Evolutionary conservation across 495 filamentous ascomycete genomes (phyloP).

Genomic region (Hypoxylon trugodes): DNA sequence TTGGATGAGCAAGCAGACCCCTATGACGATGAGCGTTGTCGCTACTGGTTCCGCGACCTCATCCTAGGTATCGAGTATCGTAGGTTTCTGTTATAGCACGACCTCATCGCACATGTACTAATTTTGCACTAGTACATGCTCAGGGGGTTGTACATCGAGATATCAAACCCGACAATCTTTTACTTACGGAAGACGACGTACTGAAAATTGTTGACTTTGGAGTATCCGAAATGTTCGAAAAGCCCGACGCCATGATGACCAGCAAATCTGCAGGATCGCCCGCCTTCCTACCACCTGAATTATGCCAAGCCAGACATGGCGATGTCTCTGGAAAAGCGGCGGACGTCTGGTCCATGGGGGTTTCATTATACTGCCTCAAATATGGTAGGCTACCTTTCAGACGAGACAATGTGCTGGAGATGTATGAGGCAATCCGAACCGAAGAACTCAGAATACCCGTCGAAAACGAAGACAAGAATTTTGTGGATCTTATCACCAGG

Average conservation of each 20-base stretch:
- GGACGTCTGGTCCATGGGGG: constrained; percentile 99
- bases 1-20: constrained; percentile 84
- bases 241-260: constrained; percentile 86
- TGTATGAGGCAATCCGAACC: constrained; percentile 86
- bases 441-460: constrained; percentile 62
- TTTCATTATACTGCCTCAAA: constrained; percentile 90
- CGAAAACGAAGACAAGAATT: constrained; percentile 65
- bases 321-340: constrained; percentile 88
- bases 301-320: constrained; percentile 89
- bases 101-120: constrained; percentile 1
- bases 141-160: constrained; percentile 97
- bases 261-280: constrained; percentile 95
- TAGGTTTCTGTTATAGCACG: constrained; percentile 49
- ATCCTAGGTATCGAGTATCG: constrained; percentile 95
- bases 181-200: constrained; percentile 88
- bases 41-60: constrained; percentile 93
- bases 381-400: constrained; percentile 91
- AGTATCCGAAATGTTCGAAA: constrained; percentile 98
- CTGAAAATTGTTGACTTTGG: constrained; percentile 98
- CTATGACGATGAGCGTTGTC: constrained; percentile 83
- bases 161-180: constrained; percentile 97
- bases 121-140: constrained; percentile 70
- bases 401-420: constrained; percentile 76
- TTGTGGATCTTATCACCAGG: constrained; percentile 71
- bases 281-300: constrained; percentile 91